Percentiles rank a stretch among this genome's conserved stretches.
Evolutionary conservation across 305 asterid species (phyloP).

Genomic region (Fraxinus dipetala): DNA sequence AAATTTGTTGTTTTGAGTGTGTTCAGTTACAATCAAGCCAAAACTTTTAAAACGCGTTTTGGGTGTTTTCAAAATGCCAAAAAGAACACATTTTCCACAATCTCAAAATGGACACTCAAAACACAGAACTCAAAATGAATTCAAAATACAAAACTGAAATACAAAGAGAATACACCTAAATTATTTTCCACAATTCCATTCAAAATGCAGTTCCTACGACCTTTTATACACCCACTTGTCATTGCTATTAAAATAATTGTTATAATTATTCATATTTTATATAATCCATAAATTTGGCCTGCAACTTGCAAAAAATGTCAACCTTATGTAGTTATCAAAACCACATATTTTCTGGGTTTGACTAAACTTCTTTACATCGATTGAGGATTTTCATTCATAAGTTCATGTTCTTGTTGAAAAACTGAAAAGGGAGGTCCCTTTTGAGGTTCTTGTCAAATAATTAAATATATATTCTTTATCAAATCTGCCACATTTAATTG

Average conservation of each 20-base stretch:
- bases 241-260: not conserved
- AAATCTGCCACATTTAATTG: too few species aligned
- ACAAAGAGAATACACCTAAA: too few species aligned
- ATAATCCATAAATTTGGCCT: not conserved
- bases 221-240: not conserved
- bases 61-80: too few species aligned
- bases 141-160: too few species aligned
- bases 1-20: too few species aligned
- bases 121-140: too few species aligned
- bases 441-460: not conserved
- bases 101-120: too few species aligned
- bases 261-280: not conserved
- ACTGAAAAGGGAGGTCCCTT: conserved; percentile 7
- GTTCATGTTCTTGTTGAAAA: not conserved
- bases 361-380: not conserved
- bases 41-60: too few species aligned
- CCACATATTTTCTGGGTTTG: conserved; percentile 7
- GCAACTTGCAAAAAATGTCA: conserved; percentile 16
- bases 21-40: too few species aligned
- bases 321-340: not conserved
- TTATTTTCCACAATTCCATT: not conserved
- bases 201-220: not conserved
- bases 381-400: not conserved
- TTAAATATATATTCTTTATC: not conserved
- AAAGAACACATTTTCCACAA: too few species aligned